Evolutionary conservation across 768 basidiomycete species (phyloP), one percentile per base, ranked within the genome.

Genomic region (Amylocystis lapponica): DNA sequence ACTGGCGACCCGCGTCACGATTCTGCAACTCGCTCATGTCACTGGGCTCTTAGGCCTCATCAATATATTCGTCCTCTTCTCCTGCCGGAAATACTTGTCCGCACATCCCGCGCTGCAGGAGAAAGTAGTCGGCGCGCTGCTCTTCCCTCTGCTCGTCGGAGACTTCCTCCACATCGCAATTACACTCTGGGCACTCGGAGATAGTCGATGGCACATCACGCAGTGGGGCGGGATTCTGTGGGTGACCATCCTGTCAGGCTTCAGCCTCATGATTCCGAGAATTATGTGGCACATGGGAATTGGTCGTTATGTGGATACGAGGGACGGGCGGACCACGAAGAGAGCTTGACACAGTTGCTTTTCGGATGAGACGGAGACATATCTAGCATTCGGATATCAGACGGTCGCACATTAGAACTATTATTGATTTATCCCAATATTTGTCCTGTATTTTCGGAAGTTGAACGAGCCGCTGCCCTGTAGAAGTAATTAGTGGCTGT

Each of bases 161-260:
- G 86, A 89, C 57, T 49, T 84, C 21, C 50, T 78, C 12, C 86
- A 89, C 54, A 58, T 87, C 39, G 71, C 65, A 38, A 59, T 88
- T 35, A 87, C 86, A 0, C 54, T 87, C 5, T 88, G 83, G 82
- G 83, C 83, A 0, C 62, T 87, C 19, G 86, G 83, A n/a, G 82
- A 85, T 29, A 66, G 76, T 41, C 68, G 72, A 48, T 87, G 82
- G 80, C 61, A 76, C 39, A 49, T 85, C 16, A 54, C 59, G 32
- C 70, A 65, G 20, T 88, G 85, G 85, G 77, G 68, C 49, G 75
- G 79, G 0, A 81, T 84, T 75, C 58, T 86, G 16, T 84, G 82
- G 78, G 66, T 73, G 5, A 87, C 84, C 0, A 55, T 86, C 14
- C 36, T 79, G 13, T 56, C 83, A 11, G 86, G 86, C 0, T 50